Percentiles rank a stretch among this genome's conserved stretches.
These are phyloP conservation scores for Pochonia chlamydosporia DNA, from an alignment of 2,329 filamentous ascomycete species.

Conservation along the genomic window DNA sequence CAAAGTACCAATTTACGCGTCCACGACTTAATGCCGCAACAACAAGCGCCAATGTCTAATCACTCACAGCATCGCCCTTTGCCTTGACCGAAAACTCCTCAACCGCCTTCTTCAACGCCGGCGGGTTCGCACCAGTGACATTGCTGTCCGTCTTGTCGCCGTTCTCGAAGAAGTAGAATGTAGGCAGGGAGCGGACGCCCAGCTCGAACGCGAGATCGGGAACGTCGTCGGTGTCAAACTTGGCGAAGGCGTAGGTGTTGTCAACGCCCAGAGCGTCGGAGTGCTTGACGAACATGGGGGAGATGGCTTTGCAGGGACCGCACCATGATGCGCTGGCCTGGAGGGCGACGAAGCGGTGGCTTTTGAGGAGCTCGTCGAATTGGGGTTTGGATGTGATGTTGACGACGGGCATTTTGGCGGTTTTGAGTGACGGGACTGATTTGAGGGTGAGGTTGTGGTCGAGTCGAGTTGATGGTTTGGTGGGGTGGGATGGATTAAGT, in stretches of 20 bases:
- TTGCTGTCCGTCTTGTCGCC: slow-evolving; percentile 38
- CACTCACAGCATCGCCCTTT: slow-evolving; percentile 11
- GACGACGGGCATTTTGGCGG: slow-evolving; percentile 26
- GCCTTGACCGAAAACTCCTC: slow-evolving; percentile 18
- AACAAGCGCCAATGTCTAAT: too few relatives aligned
- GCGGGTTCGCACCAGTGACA: slow-evolving; percentile 33
- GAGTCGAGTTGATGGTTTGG: not conserved
- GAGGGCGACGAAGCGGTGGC: slow-evolving; percentile 45
- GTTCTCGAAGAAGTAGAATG: slow-evolving; percentile 55
- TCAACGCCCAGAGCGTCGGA: slow-evolving; percentile 30
- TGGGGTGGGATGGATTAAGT: not conserved
- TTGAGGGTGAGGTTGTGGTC: not conserved
- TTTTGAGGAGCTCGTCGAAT: slow-evolving; percentile 43
- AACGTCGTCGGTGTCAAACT: slow-evolving; percentile 53
- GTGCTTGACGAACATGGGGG: slow-evolving; percentile 46
- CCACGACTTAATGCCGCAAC: too few relatives aligned
- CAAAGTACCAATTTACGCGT: not conserved
- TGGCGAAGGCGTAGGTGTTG: slow-evolving; percentile 46
- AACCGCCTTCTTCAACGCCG: slow-evolving; percentile 24
- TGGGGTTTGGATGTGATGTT: slow-evolving; percentile 36
- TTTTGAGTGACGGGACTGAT: slow-evolving; percentile 1
- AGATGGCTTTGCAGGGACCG: slow-evolving; percentile 54
- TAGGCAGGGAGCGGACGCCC: slow-evolving; percentile 50
- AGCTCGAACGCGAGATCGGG: slow-evolving; percentile 44
- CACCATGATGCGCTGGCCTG: slow-evolving; percentile 59